phyloP scores from a whole-genome alignment of 2,329 filamentous ascomycete genomes.

The Alternaria viburni region DNA sequence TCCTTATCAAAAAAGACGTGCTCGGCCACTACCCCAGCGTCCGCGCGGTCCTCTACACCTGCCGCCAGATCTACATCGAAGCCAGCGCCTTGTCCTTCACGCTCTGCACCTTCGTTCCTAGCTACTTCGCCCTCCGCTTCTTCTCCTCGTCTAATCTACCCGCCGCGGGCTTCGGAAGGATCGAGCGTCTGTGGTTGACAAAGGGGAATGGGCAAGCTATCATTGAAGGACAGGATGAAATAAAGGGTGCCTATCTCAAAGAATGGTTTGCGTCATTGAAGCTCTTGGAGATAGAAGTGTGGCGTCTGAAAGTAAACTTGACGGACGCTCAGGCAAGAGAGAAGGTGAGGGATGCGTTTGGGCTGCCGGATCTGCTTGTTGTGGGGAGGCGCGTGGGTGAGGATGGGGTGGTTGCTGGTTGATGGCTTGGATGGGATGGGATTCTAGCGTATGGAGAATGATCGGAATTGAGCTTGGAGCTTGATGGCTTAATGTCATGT shows the following conservation, averaged over 20 bases:
- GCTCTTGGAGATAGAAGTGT: not conserved
- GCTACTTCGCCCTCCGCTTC: not conserved
- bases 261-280: not conserved
- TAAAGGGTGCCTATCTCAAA: not conserved
- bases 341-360: not conserved
- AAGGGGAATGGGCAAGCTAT: not conserved
- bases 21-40: not conserved
- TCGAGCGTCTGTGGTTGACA: not conserved
- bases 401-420: not conserved
- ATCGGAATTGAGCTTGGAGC: not conserved
- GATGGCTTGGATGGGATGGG: not conserved
- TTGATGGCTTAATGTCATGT: not conserved
- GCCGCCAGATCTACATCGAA: not conserved
- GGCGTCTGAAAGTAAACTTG: not conserved
- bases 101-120: not conserved
- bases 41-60: not conserved
- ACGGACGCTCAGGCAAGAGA: not conserved
- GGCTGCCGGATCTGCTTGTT: not conserved
- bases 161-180: fast-evolving
- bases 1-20: not conserved
- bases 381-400: not conserved
- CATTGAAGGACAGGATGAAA: not conserved
- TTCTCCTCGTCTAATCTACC: not conserved
- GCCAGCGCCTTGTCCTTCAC: not conserved
- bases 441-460: fast-evolving